Conservation (phyloP, 768 basidiomycete genomes). For the Lyophyllum decastes region DNA sequence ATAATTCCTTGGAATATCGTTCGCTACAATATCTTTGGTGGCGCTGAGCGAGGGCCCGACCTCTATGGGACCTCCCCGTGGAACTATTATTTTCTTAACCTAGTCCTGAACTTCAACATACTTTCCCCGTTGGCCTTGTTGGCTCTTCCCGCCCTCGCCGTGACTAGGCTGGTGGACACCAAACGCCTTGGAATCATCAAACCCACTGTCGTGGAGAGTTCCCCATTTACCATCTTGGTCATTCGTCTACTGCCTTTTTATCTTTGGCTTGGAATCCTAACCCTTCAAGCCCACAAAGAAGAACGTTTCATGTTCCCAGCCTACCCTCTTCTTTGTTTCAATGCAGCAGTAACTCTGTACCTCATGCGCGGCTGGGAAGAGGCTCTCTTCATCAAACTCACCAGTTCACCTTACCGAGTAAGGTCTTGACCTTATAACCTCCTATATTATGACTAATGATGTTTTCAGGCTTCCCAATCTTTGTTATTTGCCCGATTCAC, state of each 20-base stretch:
- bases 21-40: constrained; percentile 89
- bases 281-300: constrained; percentile 90
- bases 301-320: constrained; percentile 98
- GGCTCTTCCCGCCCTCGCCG: constrained; percentile 73
- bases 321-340: constrained; percentile 91
- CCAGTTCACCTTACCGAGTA: constrained; percentile 85
- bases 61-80: constrained; percentile 92
- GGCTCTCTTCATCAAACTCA: constrained; percentile 67
- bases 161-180: constrained; percentile 76
- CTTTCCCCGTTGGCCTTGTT: constrained; percentile 77
- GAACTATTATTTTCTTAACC: constrained; percentile 85
- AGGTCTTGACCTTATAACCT: constrained; percentile 24
- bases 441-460: neutral
- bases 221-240: constrained; percentile 76
- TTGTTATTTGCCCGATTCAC: constrained; percentile 78
- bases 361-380: constrained; percentile 89
- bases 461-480: constrained; percentile 70
- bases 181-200: constrained; percentile 67
- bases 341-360: constrained; percentile 88
- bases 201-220: constrained; percentile 60
- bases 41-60: constrained; percentile 77
- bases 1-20: constrained; percentile 94
- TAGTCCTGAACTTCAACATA: constrained; percentile 93
- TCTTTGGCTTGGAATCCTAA: constrained; percentile 84
- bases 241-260: constrained; percentile 88